Evolutionary conservation across 2,329 filamentous ascomycete genomes (phyloP), one percentile per base, ranked within the genome.

Genomic region (Neurospora sp.): DNA sequence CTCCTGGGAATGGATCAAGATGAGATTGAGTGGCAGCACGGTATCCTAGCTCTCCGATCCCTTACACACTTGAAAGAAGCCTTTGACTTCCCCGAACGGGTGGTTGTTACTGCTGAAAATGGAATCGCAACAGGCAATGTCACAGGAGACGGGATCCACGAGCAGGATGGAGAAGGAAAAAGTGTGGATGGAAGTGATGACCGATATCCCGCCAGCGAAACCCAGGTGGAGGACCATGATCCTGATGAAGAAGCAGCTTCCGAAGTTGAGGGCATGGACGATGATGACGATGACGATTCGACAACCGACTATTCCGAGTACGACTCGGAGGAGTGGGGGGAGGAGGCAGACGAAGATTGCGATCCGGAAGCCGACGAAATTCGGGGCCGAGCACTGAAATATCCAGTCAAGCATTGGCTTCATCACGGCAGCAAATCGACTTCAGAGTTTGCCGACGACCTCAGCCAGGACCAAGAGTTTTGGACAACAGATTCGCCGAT

Each of bases 341-440:
- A 43, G 17, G 40, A 43, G 40, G 8, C 17, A 43, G 17, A n/a
- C 40, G 3, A 9, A 43, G 9, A 43, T 38, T 38, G 13, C 67
- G n/a, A 38, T n/a, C 17, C 23, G 42, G 33, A 58, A 43, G 15
- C 42, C 13, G 11, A 23, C n/a, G 36, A 23, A 38, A 52, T 43
- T 43, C 40, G 40, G 40, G 40, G 23, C 33, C 36, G 19, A 66
- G 17, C 40, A 69, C 67, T 69, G 10, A 46, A 36, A 39, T 69
- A 69, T 38, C 23, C 52, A 5, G 23, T 42, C 68, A 69, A 69
- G 68, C 19, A 69, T 38, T 69, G 68, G 68, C 68, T 69, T 13
- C 38, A 42, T 33, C 68, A 69, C 68, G 68, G 46, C 33, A 66
- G 68, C 33, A 36, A 69, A 17, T 46, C 68, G 10, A 69, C 68